Evolutionary conservation across 345 rosid genomes (phyloP), one percentile per base, ranked within the genome.

Genomic region (Acer saccharum): DNA sequence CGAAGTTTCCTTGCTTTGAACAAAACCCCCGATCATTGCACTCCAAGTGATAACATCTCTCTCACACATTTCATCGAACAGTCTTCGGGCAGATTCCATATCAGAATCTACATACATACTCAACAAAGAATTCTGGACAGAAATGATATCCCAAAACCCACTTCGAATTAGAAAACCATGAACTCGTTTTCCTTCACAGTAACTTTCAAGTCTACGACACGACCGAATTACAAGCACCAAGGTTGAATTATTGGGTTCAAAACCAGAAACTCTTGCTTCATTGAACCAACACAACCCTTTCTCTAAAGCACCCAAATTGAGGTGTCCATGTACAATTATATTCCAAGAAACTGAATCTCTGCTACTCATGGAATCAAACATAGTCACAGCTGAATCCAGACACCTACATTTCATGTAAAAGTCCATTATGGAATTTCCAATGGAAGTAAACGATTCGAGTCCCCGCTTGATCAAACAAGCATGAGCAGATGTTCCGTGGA

Each of bases 331-430:
- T 55, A 90, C 80, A 62, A 94, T 68, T 43, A 88, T 85, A 69
- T 92, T 94, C 95, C 97, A 92, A 75, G 95, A 84, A 74, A 94
- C 84, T 3, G 93, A 92, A 73, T 94, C 94, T 66, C 75, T 77
- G 69, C 29, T 71, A 39, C 4, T 71, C 90, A 85, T 73, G 80
- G 32, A 80, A 72, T 75, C 52, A 76, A 94, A 92, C 20, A 77
- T 71, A 52, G 79, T 74, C 72, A 79, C 21, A 10, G 94, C 90
- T 7, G 88, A 82, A 60, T 77, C 75, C 67, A 80, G 73, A 77
- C 89, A 87, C 13, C 85, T 83, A 76, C 83, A 72, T 83, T 92
- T 90, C 68, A 82, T 41, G 85, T 92, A 94, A 43, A 88, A 88
- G 82, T 88, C 93, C 81, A 85, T n/a, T 71, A 84, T 79, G 35